Base-by-base conservation (phyloP, 768 basidiomycete genomes). In the Asterophora parasitica region DNA sequence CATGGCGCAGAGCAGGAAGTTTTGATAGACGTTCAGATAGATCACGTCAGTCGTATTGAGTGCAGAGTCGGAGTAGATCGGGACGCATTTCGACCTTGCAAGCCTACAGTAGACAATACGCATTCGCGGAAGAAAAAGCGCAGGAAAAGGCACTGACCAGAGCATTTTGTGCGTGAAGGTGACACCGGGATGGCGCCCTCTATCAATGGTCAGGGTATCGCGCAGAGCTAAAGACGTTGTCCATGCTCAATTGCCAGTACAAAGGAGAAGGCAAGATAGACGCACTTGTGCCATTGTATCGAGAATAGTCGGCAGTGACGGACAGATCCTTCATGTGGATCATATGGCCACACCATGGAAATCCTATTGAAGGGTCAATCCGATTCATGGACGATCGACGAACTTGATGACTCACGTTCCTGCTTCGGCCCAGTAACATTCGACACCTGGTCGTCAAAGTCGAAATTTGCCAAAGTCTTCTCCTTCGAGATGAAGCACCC, bases 291-390 rank as follows among this genome's bases (percentile, higher is more conserved):
- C 71, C 71, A 44, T 73, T 65, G 58, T 83, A 88, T 52, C 92
- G 78, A 2, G 76, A 68, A 59, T 91, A 90, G 61, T 97, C 93
- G 1, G 77, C 81, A 8, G 83, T 76, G 19, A 98, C 73, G 8
- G 91, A 88, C 28, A 99, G 72, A 54, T 83, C 78, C 16, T 61
- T 66, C 72, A 82, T 88, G 58, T 92, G 67, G 56, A 99, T 87
- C 44, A 83, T 60, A 53, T 85, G 77, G 2, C 94, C 96, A 68
- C 96, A 99, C 88, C 93, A 99, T 1, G 92, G 86, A 62, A 99
- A 98, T 34, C 70, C 92, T 93, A 16, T 40, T 23, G 6, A 17
- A 26, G 19, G 11, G 13, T 8, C 4, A 9, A 11, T 48, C 20
- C 42, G 36, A 19, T 49, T 31, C 30, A 8, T 12, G 13, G n/a